A percentile compares a stretch with the other conserved stretches of the same genome.
Evolutionary conservation across 2,329 filamentous ascomycete genomes (phyloP).

Genomic region (Acrodontium crateriforme): DNA sequence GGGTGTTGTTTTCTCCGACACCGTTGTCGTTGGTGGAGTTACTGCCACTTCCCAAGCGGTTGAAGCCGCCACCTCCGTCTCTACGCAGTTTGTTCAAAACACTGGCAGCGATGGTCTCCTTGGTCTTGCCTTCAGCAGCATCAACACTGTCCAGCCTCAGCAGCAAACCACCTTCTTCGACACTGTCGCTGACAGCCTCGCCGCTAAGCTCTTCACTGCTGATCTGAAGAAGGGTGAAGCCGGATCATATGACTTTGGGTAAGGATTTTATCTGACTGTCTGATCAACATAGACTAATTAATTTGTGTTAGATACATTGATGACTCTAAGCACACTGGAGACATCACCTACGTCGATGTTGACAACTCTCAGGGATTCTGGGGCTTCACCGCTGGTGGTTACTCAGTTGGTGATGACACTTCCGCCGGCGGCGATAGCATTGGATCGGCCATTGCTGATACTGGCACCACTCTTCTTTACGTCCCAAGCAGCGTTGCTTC

Average conservation of each 20-base stretch:
- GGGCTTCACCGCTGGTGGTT: conserved; percentile 44
- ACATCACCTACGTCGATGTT: conserved; percentile 42
- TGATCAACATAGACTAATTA: too few relatives aligned
- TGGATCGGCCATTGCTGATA: conserved; percentile 51
- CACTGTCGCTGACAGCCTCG: conserved; percentile 39
- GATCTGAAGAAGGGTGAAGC: conserved; percentile 39
- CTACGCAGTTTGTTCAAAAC: conserved; percentile 38
- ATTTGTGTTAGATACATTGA: too few relatives aligned
- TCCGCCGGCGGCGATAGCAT: conserved; percentile 29
- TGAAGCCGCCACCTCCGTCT: conserved; percentile 48
- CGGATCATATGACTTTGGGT: conserved; percentile 44
- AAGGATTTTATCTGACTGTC: too few relatives aligned
- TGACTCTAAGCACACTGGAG: conserved; percentile 36
- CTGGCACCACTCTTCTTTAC: conserved; percentile 54
- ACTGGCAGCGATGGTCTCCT: conserved; percentile 44
- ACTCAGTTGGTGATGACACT: conserved; percentile 35
- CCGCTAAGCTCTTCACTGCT: conserved; percentile 43
- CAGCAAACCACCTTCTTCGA: conserved; percentile 47
- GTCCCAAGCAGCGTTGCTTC: conserved; percentile 36
- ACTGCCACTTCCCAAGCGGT: conserved; percentile 49
- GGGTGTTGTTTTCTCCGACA: conserved; percentile 53
- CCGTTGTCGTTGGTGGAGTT: conserved; percentile 46
- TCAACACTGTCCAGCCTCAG: conserved; percentile 43
- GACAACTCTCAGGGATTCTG: conserved; percentile 49
- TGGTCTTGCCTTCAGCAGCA: conserved; percentile 44